Conservation (phyloP, 2,329 filamentous ascomycete species). For the Sporothrix mexicana region DNA sequence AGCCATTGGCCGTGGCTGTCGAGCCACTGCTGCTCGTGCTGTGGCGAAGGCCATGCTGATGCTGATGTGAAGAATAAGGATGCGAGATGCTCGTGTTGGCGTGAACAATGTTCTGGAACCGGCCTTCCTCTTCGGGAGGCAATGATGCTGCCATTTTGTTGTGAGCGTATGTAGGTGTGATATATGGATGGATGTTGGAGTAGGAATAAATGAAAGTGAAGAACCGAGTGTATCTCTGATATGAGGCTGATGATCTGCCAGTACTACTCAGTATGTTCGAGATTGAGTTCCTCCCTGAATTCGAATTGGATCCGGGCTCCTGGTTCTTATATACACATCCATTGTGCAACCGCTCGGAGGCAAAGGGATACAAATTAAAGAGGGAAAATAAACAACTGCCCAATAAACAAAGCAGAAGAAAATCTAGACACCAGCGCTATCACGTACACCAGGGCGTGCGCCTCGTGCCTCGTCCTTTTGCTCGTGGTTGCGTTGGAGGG, state of each 20-base stretch:
- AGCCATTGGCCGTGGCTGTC: constrained; percentile 26
- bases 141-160: constrained; percentile 19
- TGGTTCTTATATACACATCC: constrained; percentile 18
- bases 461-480: not conserved
- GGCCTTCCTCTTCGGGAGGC: constrained; percentile 26
- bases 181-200: not conserved
- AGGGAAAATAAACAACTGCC: too few relatives aligned
- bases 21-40: constrained; percentile 10
- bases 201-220: too few relatives aligned
- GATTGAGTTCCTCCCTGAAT: not conserved
- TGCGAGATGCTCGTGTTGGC: constrained; percentile 32
- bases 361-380: not conserved
- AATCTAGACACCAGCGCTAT: not conserved
- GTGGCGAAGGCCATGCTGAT: not conserved
- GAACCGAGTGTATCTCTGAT: too few relatives aligned
- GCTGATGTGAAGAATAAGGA: not conserved
- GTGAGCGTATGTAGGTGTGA: not conserved
- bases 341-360: not conserved
- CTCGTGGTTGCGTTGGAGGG: not conserved
- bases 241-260: too few relatives aligned
- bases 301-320: not conserved
- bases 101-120: constrained; percentile 28
- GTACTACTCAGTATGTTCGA: too few relatives aligned
- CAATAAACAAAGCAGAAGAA: not conserved
- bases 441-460: not conserved